Percentiles rank a stretch among this genome's conserved stretches.
phyloP scores from a whole-genome alignment of 805 yeast species.

The Scheffersomyces ergatensis region DNA sequence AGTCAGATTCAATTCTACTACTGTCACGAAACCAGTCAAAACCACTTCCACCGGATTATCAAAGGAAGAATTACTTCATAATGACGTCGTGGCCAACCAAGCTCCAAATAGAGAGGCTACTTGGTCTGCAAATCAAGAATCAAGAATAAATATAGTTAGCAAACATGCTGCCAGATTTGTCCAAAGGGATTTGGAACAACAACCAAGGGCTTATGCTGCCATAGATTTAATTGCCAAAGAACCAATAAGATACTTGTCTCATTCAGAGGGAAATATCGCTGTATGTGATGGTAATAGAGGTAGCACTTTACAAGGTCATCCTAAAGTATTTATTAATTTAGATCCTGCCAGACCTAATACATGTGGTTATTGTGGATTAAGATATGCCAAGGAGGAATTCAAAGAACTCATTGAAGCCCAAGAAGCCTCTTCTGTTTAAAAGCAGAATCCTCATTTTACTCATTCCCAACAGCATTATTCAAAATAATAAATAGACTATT shows the following conservation, averaged over 20 bases:
- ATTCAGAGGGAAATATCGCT: constrained; percentile 54
- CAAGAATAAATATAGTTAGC: constrained; percentile 54
- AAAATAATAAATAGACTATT: too few relatives aligned
- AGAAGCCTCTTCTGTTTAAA: too few relatives aligned
- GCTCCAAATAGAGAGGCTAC: constrained; percentile 72
- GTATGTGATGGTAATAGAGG: constrained; percentile 83
- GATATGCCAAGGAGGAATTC: constrained; percentile 57
- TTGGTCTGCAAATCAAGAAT: constrained; percentile 71
- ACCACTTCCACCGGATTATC: constrained; percentile 20
- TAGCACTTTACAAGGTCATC: constrained; percentile 72
- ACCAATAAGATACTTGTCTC: constrained; percentile 62
- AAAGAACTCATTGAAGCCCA: constrained; percentile 35
- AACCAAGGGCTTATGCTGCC: constrained; percentile 82
- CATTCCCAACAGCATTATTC: too few relatives aligned
- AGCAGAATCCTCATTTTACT: too few relatives aligned
- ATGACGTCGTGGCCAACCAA: constrained; percentile 45
- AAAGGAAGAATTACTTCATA: constrained; percentile 18
- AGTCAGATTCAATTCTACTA: constrained; percentile 5
- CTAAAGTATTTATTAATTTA: constrained; percentile 75
- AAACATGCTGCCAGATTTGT: constrained; percentile 60
- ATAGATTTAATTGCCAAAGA: constrained; percentile 76
- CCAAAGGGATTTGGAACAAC: constrained; percentile 62
- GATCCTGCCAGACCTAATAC: constrained; percentile 71
- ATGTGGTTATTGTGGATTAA: constrained; percentile 80
- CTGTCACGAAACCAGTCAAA: constrained; percentile 6